phyloP scores from a whole-genome alignment of 805 yeast genomes.

The Blastobotrys chiropterorum region DNA sequence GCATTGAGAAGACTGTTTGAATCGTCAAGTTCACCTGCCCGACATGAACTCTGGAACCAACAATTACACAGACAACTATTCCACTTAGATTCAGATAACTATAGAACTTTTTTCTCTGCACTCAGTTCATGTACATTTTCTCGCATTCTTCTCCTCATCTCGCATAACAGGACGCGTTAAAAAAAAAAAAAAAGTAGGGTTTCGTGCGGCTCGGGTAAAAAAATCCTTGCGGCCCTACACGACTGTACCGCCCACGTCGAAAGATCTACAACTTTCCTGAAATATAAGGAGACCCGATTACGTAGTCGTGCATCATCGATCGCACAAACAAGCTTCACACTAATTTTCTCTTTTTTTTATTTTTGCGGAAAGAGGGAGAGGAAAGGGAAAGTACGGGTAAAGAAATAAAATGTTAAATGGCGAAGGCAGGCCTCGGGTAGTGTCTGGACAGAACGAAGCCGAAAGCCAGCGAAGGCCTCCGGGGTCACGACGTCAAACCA shows the following conservation, averaged over 20 bases:
- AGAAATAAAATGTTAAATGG: not conserved
- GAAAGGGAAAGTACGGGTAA: not conserved
- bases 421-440: not conserved
- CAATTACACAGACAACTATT: not conserved
- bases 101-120: too few relatives aligned
- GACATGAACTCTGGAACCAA: not conserved
- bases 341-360: not conserved
- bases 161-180: too few relatives aligned
- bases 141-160: too few relatives aligned
- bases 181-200: too few relatives aligned
- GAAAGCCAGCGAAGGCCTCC: not conserved
- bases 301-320: not conserved
- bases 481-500: slow-evolving; percentile 21
- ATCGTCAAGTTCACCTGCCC: not conserved
- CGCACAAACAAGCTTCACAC: not conserved
- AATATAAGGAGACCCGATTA: too few relatives aligned
- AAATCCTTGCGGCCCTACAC: too few relatives aligned
- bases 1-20: not conserved
- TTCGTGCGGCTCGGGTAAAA: too few relatives aligned
- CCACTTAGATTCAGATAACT: too few relatives aligned
- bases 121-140: too few relatives aligned
- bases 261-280: too few relatives aligned
- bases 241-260: too few relatives aligned
- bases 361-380: not conserved
- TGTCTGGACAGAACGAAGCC: not conserved